These are phyloP conservation scores for Pseudisothecium myosuroides DNA, from an alignment of 225 moss, liverwort and hornwort species.

Conservation along the genomic window DNA sequence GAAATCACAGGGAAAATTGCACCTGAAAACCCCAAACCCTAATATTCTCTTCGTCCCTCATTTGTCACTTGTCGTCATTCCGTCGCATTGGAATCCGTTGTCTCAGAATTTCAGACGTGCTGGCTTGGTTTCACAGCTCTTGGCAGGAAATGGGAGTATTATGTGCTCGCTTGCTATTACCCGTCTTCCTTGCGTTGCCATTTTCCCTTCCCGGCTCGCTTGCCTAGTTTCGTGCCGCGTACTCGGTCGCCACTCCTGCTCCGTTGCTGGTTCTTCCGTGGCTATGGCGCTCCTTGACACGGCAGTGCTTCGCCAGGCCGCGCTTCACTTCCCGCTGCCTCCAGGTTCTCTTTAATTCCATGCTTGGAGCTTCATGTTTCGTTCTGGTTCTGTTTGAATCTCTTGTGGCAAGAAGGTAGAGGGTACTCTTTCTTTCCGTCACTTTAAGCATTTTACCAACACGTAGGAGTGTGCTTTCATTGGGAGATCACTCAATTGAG, in stretches of 20 bases:
- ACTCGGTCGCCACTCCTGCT: not conserved
- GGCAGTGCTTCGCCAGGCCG: slow-evolving; percentile 2
- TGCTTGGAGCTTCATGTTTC: not conserved
- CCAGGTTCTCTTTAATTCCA: not conserved
- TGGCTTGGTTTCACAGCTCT: not conserved
- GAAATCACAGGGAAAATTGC: not conserved
- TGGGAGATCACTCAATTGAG: not conserved
- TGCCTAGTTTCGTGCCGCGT: not conserved
- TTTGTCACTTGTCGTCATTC: not conserved
- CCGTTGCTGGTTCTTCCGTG: not conserved
- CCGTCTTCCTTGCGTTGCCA: not conserved
- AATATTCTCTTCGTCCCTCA: not conserved
- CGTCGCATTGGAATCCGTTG: not conserved
- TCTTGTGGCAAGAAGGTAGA: not conserved
- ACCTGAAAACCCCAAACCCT: not conserved
- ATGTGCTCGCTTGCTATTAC: not conserved
- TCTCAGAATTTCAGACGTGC: not conserved
- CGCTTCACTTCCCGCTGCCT: slow-evolving; percentile 11
- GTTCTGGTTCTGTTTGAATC: not conserved
- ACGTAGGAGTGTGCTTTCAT: not conserved
- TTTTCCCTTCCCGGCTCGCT: not conserved
- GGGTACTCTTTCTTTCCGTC: not conserved
- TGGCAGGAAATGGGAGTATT: not conserved
- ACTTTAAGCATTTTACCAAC: not conserved
- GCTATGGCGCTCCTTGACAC: slow-evolving; percentile 1